Percentiles rank a stretch among this genome's conserved stretches.
These are phyloP conservation scores for Cordyceps pruinosa DNA, from an alignment of 2,329 filamentous ascomycete species.

Conservation along the genomic window DNA sequence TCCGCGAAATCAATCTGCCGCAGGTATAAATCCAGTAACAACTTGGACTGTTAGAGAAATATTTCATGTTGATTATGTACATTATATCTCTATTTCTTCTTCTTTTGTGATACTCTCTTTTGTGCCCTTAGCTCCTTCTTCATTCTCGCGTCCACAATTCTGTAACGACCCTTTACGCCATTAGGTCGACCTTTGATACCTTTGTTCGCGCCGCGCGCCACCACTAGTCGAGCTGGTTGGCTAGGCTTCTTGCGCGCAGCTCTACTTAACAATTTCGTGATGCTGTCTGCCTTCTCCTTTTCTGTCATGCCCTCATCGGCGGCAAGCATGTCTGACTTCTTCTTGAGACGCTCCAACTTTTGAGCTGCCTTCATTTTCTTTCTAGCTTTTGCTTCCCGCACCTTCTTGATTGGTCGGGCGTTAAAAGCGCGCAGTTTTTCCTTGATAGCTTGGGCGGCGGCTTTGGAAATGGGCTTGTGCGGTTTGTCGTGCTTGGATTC, in stretches of 20 bases:
- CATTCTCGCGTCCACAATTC: slow-evolving; percentile 90
- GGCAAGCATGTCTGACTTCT: slow-evolving; percentile 86
- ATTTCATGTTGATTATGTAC: slow-evolving; percentile 9
- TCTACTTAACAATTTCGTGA: slow-evolving; percentile 72
- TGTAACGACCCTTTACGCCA: slow-evolving; percentile 93
- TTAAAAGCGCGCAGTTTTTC: slow-evolving; percentile 91
- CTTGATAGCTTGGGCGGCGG: slow-evolving; percentile 84
- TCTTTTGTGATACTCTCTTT: slow-evolving; percentile 71
- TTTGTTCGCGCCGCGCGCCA: slow-evolving; percentile 76
- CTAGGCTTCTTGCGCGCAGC: slow-evolving; percentile 82
- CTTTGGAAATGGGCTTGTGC: slow-evolving; percentile 85
- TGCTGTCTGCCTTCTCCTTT: slow-evolving; percentile 87
- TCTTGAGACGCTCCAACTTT: slow-evolving; percentile 86
- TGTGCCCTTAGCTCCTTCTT: slow-evolving; percentile 92
- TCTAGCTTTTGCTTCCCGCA: slow-evolving; percentile 87
- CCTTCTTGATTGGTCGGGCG: slow-evolving; percentile 97
- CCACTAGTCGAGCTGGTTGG: slow-evolving; percentile 77
- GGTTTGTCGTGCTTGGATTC: slow-evolving; percentile 76
- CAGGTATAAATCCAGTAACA: slow-evolving; percentile 1
- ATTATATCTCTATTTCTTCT: slow-evolving; percentile 36
- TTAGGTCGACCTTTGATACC: slow-evolving; percentile 80
- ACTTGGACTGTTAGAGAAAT: slow-evolving; percentile 11
- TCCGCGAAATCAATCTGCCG: slow-evolving; percentile 31
- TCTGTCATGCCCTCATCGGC: slow-evolving; percentile 91
- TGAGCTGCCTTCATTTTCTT: slow-evolving; percentile 97